Evolutionary conservation across 75 land plant genomes (phyloP), one percentile per base, ranked within the genome.

Genomic region (Cupressus sempervirens): DNA sequence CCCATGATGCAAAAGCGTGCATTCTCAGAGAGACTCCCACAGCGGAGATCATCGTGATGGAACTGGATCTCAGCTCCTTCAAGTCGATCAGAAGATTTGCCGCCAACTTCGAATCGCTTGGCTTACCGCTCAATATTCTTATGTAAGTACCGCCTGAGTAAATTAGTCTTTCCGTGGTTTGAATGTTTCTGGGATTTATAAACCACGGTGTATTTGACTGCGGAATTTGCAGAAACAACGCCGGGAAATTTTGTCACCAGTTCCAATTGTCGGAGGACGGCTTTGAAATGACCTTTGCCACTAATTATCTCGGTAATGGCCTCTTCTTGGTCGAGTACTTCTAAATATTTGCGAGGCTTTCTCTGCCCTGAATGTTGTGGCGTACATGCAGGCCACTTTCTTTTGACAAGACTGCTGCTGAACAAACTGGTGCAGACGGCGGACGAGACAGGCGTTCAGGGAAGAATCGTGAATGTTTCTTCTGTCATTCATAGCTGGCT

Each of bases 221-320:
- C 20, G 14, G 35, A 30, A 36, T 29, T 84, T 85, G 62, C 86
- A 95, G 97, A 87, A 95, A 95, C 84, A 95, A 95, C 85, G 97
- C 97, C 4, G 97, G 97, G 0, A 93, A 86, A 50, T 92, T 91
- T 76, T 87, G 91, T 7, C 84, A 84, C 84, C 62, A 84, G 62
- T 92, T 90, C 65, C 89, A 85, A 26, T 32, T 89, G 10, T 89
- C 94, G 3, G 96, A 94, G 56, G 93, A 95, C 58, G 96, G 96
- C 36, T 83, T 95, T 23, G 97, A 95, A 85, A 92, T 94, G 95
- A 90, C 92, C 18, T 94, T 95, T 73, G 96, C 97, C 13, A 94
- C 95, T 14, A 95, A 95, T 74, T 90, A 95, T 81, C 84, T 95
- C 13, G 97, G 97, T 94, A 86, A 82, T 29, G n/a, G 26, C 18